These are phyloP conservation scores for Pyrus communis DNA, from an alignment of 306 rosid species.

Conservation along the genomic window DNA sequence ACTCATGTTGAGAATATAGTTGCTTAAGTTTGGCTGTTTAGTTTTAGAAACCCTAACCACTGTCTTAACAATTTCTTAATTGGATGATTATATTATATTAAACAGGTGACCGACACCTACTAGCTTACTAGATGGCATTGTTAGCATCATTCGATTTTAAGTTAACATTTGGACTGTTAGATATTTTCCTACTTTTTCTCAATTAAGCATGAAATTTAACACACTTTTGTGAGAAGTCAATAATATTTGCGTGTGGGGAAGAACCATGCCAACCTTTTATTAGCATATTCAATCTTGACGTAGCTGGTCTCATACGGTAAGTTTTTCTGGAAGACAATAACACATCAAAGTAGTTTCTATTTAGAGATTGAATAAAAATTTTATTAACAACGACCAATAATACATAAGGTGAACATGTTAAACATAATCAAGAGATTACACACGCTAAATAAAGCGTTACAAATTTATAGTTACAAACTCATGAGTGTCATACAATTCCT, in stretches of 20 bases:
- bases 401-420: no score
- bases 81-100: neutral
- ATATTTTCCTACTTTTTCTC: neutral
- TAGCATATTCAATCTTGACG: neutral
- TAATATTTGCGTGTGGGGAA: conserved; percentile 2
- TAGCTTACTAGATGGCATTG: neutral
- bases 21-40: neutral
- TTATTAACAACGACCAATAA: no score
- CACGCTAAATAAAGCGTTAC: neutral
- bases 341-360: no score
- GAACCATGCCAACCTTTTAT: neutral
- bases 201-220: neutral
- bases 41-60: neutral
- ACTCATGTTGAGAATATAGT: neutral
- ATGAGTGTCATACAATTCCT: no score
- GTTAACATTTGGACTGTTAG: neutral
- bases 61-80: neutral
- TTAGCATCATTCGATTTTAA: neutral
- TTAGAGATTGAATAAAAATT: no score
- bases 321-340: neutral
- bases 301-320: neutral
- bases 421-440: neutral
- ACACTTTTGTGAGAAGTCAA: neutral
- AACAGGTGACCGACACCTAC: neutral
- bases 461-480: no score